Conservation (phyloP, 352 stramenopile species). For the Pythium myriotylum region DNA sequence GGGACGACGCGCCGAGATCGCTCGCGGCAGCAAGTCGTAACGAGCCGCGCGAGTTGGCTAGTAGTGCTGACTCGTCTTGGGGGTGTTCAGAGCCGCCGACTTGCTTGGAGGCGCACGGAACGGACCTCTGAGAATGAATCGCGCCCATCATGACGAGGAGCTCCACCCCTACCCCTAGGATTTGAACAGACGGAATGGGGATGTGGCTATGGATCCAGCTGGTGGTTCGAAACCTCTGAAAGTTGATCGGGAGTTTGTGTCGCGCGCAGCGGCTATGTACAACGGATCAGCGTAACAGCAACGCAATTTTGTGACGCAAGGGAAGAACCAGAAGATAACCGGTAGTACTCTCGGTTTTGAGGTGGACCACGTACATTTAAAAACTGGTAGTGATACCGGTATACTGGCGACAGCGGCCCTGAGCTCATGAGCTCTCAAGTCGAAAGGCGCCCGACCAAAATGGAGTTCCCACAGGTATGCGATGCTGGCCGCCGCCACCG, state of each 20-base stretch:
- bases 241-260: no score
- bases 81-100: neutral
- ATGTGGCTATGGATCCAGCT: neutral
- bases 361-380: neutral
- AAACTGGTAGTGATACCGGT: constrained; percentile 14
- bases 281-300: no score
- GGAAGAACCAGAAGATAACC: no score
- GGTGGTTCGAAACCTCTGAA: neutral
- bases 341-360: no score
- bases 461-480: constrained; percentile 20
- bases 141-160: neutral
- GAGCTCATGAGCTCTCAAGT: neutral
- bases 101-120: no score
- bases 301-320: no score
- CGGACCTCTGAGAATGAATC: neutral
- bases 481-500: neutral
- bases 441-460: neutral
- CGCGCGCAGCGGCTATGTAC: no score
- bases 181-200: neutral
- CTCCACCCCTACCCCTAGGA: neutral
- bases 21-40: neutral
- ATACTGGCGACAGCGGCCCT: neutral
- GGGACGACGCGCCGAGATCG: constrained; percentile 3
- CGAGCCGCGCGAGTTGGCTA: no score
- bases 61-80: constrained; percentile 5